Conservation (phyloP, 345 rosid genomes). For the Camelina sativa region DNA sequence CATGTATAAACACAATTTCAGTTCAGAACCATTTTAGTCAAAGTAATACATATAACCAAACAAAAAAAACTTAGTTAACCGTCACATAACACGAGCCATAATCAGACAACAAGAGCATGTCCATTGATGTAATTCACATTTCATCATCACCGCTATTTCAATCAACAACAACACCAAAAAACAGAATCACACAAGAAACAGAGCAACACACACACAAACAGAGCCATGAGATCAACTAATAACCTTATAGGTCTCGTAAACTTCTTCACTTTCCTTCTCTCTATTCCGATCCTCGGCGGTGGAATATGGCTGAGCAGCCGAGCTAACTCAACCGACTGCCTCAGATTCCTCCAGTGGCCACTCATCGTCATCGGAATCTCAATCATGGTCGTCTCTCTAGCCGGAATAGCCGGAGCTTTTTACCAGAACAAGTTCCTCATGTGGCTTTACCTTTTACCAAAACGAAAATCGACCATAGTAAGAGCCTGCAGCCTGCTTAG, state of each 20-base stretch:
- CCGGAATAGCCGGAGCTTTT: slow-evolving; percentile 90
- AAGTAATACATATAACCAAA: background rate
- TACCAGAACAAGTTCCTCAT: slow-evolving; percentile 78
- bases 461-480: no score
- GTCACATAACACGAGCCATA: slow-evolving; percentile 38
- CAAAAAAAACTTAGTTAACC: background rate
- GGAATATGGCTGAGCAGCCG: slow-evolving; percentile 96
- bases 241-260: slow-evolving; percentile 80
- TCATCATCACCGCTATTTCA: slow-evolving; percentile 36
- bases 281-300: slow-evolving; percentile 89
- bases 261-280: slow-evolving; percentile 86
- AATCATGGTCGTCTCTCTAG: slow-evolving; percentile 81
- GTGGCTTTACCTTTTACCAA: slow-evolving; percentile 71
- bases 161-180: slow-evolving; percentile 18
- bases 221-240: slow-evolving; percentile 71
- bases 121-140: slow-evolving; percentile 25
- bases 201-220: background rate
- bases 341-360: slow-evolving; percentile 94
- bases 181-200: slow-evolving; percentile 18
- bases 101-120: slow-evolving; percentile 28
- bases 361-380: slow-evolving; percentile 74
- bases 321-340: slow-evolving; percentile 90
- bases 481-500: no score
- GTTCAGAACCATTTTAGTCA: background rate
- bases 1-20: background rate